These are phyloP conservation scores for Globisporangium paddicum DNA, from an alignment of 352 stramenopile species.

Conservation along the genomic window DNA sequence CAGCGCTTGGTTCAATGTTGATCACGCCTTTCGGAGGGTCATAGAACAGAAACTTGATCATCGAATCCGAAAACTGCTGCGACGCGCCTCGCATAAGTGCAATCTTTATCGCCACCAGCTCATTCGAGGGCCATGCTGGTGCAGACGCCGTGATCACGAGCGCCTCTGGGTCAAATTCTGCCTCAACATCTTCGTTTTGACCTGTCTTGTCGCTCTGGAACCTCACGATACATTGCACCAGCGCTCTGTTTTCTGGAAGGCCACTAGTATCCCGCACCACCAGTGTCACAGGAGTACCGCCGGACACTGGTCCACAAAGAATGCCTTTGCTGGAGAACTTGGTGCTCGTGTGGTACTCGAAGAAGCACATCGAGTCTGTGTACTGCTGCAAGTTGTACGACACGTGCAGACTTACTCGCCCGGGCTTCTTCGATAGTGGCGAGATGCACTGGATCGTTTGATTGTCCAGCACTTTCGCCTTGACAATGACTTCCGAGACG, in stretches of 20 bases:
- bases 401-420: constrained; percentile 41
- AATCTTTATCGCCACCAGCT: constrained; percentile 40
- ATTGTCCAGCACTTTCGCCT: constrained; percentile 43
- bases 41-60: constrained; percentile 67
- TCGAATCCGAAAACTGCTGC: constrained; percentile 37
- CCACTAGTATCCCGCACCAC: constrained; percentile 33
- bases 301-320: constrained; percentile 53
- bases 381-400: constrained; percentile 77
- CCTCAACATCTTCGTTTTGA: constrained; percentile 24
- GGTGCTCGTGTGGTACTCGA: constrained; percentile 60
- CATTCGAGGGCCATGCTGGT: constrained; percentile 52
- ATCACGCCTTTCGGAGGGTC: constrained; percentile 62
- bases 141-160: constrained; percentile 32
- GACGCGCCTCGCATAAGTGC: constrained; percentile 19
- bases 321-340: constrained; percentile 34
- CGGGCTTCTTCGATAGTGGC: constrained; percentile 25
- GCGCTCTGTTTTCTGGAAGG: constrained; percentile 29
- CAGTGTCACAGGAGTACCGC: constrained; percentile 42
- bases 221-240: constrained; percentile 40
- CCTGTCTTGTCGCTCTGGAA: constrained; percentile 37
- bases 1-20: constrained; percentile 48
- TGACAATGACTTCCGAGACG: constrained; percentile 36
- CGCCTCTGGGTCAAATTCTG: constrained; percentile 30
- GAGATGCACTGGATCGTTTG: constrained; percentile 49
- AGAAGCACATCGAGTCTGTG: constrained; percentile 57